These are phyloP conservation scores for Cymbopogon citratus DNA, from an alignment of 176 grass and related monocot species.

Conservation along the genomic window DNA sequence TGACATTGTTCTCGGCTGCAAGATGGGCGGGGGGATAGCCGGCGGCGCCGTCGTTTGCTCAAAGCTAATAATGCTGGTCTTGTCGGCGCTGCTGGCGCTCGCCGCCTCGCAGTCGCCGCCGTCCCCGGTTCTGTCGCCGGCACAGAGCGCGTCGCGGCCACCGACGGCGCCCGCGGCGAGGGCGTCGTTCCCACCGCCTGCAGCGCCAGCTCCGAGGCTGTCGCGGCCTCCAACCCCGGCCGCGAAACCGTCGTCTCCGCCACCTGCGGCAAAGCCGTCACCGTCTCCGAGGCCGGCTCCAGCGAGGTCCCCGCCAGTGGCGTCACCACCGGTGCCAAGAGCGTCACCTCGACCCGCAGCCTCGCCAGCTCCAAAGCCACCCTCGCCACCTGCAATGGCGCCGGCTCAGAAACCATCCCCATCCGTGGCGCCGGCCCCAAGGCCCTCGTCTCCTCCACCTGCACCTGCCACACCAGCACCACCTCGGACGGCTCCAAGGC, in stretches of 20 bases:
- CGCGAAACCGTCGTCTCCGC: constrained; percentile 1
- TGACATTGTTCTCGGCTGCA: neutral
- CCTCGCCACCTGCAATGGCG: neutral
- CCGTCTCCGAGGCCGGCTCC: neutral
- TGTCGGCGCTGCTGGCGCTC: neutral
- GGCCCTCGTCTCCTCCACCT: neutral
- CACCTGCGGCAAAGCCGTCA: neutral
- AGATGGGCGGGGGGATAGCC: neutral
- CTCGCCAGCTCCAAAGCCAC: neutral
- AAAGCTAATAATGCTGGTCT: constrained; percentile 23
- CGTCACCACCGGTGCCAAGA: neutral
- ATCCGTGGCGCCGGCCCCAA: neutral
- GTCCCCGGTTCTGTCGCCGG: neutral
- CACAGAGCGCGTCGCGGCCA: neutral
- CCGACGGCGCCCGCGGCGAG: neutral
- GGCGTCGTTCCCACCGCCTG: neutral
- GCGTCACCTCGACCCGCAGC: neutral
- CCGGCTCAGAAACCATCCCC: neutral
- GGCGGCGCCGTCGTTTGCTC: neutral
- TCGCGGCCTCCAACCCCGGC: neutral
- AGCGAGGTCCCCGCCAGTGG: neutral
- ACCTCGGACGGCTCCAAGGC: neutral
- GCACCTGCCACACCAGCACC: neutral
- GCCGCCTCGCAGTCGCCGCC: constrained; percentile 23
- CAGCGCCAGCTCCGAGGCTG: neutral